Conservation (phyloP, 2,329 filamentous ascomycete genomes). For the Monilinia vaccinii-corymbosi region DNA sequence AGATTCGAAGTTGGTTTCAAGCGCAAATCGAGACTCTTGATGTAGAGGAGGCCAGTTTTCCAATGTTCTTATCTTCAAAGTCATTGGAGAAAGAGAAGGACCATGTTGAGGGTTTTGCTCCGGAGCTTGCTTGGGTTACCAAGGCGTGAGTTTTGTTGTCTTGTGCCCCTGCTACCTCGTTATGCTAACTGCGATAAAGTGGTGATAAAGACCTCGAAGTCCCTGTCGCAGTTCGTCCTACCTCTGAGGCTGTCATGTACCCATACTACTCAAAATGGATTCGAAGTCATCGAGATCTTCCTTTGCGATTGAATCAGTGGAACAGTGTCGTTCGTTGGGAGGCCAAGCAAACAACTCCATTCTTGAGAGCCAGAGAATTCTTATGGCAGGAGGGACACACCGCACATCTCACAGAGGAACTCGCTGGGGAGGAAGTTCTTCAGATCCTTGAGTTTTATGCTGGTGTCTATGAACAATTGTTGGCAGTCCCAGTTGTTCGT, state of each 20-base stretch:
- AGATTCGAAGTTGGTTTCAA: conserved; percentile 59
- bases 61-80: conserved; percentile 88
- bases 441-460: conserved; percentile 93
- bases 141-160: conserved; percentile 52
- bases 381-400: conserved; percentile 85
- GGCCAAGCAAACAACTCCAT: conserved; percentile 83
- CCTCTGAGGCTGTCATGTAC: conserved; percentile 80
- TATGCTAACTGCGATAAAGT: conserved; percentile 37
- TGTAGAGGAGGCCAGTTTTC: conserved; percentile 93
- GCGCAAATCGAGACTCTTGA: conserved; percentile 79
- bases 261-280: conserved; percentile 97
- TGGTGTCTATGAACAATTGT: conserved; percentile 82
- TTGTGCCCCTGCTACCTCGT: conserved; percentile 7
- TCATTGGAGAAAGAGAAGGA: conserved; percentile 76
- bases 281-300: conserved; percentile 88
- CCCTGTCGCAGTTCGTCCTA: conserved; percentile 58
- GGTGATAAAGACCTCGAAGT: conserved; percentile 90
- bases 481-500: conserved; percentile 90
- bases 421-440: conserved; percentile 76
- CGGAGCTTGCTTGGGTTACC: conserved; percentile 82
- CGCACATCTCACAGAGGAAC: conserved; percentile 77
- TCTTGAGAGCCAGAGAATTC: conserved; percentile 89
- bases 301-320: conserved; percentile 94
- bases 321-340: conserved; percentile 93
- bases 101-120: conserved; percentile 97